Evolutionary conservation across 2,329 filamentous ascomycete genomes (phyloP).

Genomic region (Cylindrodendrum hubeiense): DNA sequence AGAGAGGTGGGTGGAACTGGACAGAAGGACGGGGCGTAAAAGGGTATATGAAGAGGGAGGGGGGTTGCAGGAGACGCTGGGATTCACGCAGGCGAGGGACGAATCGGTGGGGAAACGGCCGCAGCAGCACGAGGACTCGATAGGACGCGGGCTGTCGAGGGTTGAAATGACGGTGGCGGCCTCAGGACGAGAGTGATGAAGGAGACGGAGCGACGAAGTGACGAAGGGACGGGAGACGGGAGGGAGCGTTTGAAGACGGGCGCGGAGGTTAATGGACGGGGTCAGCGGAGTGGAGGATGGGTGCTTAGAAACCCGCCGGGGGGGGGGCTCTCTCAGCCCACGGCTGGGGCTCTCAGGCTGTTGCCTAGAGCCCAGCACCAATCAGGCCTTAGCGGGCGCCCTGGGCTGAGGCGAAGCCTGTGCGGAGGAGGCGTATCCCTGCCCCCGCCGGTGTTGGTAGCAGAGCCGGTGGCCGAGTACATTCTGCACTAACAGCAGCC

Average conservation of each 20-base stretch:
- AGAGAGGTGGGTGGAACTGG: conserved; percentile 44
- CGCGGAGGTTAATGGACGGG: conserved; percentile 32
- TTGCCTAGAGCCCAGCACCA: conserved; percentile 46
- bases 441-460: conserved; percentile 31
- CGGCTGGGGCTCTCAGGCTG: conserved; percentile 43
- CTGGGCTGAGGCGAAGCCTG: conserved; percentile 45
- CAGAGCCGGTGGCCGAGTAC: conserved; percentile 13
- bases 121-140: conserved; percentile 5
- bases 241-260: conserved; percentile 23
- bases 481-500: conserved; percentile 28
- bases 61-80: conserved; percentile 24
- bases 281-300: conserved; percentile 17
- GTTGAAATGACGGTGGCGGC: conserved; percentile 31
- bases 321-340: conserved; percentile 41
- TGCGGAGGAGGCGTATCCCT: conserved; percentile 41
- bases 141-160: conserved; percentile 4
- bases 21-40: conserved; percentile 40
- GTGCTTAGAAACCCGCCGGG: conserved; percentile 45
- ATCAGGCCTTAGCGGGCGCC: conserved; percentile 36
- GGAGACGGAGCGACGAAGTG: conserved; percentile 26
- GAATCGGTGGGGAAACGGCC: conserved; percentile 1
- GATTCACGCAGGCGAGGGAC: conserved; percentile 13
- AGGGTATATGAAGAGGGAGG: conserved; percentile 43
- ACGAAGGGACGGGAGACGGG: conserved; percentile 17
- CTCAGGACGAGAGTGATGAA: conserved; percentile 33